Evolutionary conservation across 768 basidiomycete genomes (phyloP).

Genomic region (Thelephora aurantiotincta): DNA sequence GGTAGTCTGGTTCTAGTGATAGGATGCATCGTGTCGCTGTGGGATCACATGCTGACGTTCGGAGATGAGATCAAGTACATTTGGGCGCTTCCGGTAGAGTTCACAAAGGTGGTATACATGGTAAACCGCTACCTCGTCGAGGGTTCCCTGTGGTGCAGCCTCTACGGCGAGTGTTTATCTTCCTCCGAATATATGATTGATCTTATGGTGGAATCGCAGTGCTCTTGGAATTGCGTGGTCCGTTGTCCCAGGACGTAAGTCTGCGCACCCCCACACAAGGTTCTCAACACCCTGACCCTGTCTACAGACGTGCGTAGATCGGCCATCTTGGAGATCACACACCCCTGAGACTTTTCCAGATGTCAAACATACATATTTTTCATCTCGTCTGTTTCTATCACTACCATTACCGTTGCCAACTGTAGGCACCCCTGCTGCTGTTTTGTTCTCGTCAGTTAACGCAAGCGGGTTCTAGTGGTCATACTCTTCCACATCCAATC

Average conservation of each 20-base stretch:
- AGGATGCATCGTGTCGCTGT: constrained; percentile 21
- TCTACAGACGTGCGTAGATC: too few species aligned
- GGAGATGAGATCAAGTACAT: constrained; percentile 25
- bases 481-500: background rate
- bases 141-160: background rate
- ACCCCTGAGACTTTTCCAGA: background rate
- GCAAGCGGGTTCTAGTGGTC: background rate
- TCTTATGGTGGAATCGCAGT: too few species aligned
- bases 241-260: too few species aligned
- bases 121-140: constrained; percentile 23
- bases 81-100: constrained; percentile 23
- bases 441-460: background rate
- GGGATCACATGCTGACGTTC: constrained; percentile 28
- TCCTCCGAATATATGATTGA: too few species aligned
- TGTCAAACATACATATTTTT: background rate
- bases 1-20: constrained; percentile 10
- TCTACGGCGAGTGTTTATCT: background rate
- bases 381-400: background rate
- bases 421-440: background rate
- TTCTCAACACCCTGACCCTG: too few species aligned
- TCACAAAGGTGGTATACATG: constrained; percentile 25
- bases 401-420: background rate
- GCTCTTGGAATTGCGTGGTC: too few species aligned
- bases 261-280: too few species aligned
- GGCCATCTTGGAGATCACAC: too few species aligned